phyloP scores from a whole-genome alignment of 805 yeast genomes.

The Yarrowia keelungensis region DNA sequence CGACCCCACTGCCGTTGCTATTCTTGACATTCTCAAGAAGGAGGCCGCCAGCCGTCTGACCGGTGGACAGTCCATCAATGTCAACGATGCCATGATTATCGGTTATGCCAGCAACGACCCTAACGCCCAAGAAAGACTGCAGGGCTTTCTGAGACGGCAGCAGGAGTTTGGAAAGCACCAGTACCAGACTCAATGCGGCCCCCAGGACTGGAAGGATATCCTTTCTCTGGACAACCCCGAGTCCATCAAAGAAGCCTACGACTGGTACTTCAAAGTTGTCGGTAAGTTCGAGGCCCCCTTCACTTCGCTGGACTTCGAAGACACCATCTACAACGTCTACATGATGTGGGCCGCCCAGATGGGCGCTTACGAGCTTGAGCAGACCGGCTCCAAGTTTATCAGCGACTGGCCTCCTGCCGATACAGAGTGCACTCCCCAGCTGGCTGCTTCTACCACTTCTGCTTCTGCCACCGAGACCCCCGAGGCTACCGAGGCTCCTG shows the following conservation, averaged over 20 bases:
- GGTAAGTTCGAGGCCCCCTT: background rate
- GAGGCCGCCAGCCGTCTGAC: background rate
- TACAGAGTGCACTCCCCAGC: too few relatives aligned
- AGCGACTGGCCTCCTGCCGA: background rate
- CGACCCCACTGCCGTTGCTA: background rate
- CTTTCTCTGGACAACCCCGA: background rate
- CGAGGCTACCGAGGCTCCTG: background rate
- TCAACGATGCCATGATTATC: background rate
- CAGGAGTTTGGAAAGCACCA: background rate
- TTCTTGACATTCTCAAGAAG: background rate
- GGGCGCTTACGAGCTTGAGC: conserved; percentile 6
- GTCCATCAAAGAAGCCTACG: conserved; percentile 1
- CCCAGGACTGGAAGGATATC: background rate
- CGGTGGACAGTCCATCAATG: too few relatives aligned
- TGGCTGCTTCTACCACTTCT: background rate
- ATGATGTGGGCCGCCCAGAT: conserved; percentile 11
- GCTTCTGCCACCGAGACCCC: background rate
- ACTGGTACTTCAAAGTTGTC: background rate
- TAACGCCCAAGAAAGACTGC: background rate
- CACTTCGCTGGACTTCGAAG: background rate
- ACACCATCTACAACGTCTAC: conserved; percentile 2
- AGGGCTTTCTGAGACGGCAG: conserved; percentile 3
- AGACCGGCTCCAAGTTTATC: background rate
- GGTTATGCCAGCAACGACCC: conserved; percentile 8
- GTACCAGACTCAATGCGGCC: background rate